Percentiles rank a stretch among this genome's conserved stretches.
Evolutionary conservation across 768 basidiomycete species (phyloP).

Genomic region (Pulveroboletus sp.): DNA sequence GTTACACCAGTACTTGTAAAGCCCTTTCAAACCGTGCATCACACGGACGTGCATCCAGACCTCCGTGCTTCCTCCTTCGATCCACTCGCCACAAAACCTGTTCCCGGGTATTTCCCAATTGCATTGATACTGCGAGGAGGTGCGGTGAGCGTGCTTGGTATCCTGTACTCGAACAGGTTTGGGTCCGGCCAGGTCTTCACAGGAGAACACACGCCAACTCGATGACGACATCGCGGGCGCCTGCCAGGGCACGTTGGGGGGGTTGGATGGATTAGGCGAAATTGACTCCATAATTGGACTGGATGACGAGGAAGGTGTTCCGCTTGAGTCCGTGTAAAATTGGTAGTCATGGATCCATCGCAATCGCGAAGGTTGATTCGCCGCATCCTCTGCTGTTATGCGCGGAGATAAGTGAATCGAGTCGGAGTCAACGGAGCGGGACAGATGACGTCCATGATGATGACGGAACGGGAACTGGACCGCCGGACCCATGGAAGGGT

Average conservation of each 20-base stretch:
- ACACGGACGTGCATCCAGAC: conserved; percentile 11
- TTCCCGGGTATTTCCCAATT: not conserved
- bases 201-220: not conserved
- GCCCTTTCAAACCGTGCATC: conserved; percentile 12
- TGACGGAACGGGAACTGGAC: not conserved
- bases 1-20: not conserved
- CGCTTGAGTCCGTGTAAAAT: not conserved
- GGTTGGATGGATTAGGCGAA: not conserved
- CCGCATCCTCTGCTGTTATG: not conserved
- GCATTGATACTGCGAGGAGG: conserved; percentile 2
- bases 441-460: not conserved
- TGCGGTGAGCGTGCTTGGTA: not conserved
- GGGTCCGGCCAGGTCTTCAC: not conserved
- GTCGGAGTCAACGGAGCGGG: no score
- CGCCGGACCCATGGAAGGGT: not conserved
- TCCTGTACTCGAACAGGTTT: no score
- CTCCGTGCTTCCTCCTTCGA: conserved; percentile 12
- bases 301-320: not conserved
- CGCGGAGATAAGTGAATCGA: no score
- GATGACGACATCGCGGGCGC: no score
- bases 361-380: not conserved
- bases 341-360: not conserved
- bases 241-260: no score
- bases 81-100: not conserved
- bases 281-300: not conserved